Conservation (phyloP, 441 rosid genomes). For the Erodium texanum region DNA sequence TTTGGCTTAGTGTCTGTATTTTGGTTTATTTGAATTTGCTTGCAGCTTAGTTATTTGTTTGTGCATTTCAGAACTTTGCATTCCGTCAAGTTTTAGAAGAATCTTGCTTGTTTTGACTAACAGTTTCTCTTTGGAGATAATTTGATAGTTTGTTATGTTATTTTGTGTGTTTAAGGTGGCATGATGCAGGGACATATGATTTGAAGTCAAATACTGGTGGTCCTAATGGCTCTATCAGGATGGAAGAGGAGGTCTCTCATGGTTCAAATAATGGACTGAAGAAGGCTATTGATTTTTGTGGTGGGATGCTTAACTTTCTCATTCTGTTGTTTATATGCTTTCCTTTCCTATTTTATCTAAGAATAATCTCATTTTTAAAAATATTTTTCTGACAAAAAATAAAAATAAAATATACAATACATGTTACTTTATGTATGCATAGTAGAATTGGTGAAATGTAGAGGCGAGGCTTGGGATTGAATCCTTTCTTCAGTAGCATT, state of each 20-base stretch:
- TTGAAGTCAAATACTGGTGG: slow-evolving; percentile 75
- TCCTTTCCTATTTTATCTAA: too few relatives aligned
- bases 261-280: slow-evolving; percentile 61
- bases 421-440: too few relatives aligned
- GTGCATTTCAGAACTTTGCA: neutral
- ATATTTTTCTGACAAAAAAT: too few relatives aligned
- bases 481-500: too few relatives aligned
- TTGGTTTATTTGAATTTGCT: neutral
- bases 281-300: too few relatives aligned
- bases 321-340: too few relatives aligned
- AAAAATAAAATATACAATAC: too few relatives aligned
- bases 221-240: slow-evolving; percentile 82
- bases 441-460: too few relatives aligned
- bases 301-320: too few relatives aligned
- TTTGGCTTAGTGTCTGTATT: neutral
- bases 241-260: slow-evolving; percentile 67
- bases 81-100: too few relatives aligned
- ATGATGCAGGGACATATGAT: slow-evolving; percentile 86
- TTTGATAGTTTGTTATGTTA: neutral
- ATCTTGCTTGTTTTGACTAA: neutral
- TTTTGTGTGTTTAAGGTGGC: slow-evolving; percentile 49
- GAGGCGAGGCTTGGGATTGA: too few relatives aligned
- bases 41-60: neutral
- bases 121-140: neutral
- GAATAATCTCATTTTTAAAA: too few relatives aligned